Base-by-base conservation (phyloP, 257 asterid species). In the Buddleja alternifolia region DNA sequence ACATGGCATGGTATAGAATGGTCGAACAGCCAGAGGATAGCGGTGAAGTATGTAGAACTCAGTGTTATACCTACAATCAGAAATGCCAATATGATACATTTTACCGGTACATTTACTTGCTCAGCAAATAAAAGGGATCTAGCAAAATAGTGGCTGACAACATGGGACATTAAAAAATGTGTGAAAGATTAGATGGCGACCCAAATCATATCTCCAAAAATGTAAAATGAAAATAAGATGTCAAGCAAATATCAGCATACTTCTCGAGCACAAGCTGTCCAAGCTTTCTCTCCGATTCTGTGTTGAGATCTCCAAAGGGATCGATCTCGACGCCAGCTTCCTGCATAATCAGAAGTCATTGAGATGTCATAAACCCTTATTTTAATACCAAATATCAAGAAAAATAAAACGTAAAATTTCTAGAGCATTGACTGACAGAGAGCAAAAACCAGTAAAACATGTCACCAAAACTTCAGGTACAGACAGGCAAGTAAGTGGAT, bases 11-110 rank as follows among this genome's bases (percentile, higher is more conserved):
- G 96, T 93, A 57, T 90, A 93, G 81, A 93, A 90, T 24, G 98
- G 98, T 15, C 97, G 87, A 70, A 88, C 89, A 59, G 91, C 94
- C 60, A 76, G 71, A 64, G 97, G 98, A 67, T 90, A 93, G 29
- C 93, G 93, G 62, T 93, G 95, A 75, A 90, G 97, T 50, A 93
- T 90, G 85, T 88, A 93, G 90, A 90, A 93, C 74, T 93, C 98
- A 20, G 98, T 93, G 66, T 75, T 90, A 67, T 88, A 90, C 82
- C 97, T 93, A 74, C 60, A 75, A 45, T 60, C n/a, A 67, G 40
- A 57, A n/a, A 63, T 23, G 54, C 39, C 37, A 7, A 55, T 20
- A 67, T 36, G 11, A n/a, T 54, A 72, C 12, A 6, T 39, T 21
- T 21, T 54, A 66, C 15, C 50, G 15, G 6, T 44, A 50, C 7